Evolutionary conservation across 345 rosid species (phyloP), one percentile per base, ranked within the genome.

Genomic region (Camelina neglecta): DNA sequence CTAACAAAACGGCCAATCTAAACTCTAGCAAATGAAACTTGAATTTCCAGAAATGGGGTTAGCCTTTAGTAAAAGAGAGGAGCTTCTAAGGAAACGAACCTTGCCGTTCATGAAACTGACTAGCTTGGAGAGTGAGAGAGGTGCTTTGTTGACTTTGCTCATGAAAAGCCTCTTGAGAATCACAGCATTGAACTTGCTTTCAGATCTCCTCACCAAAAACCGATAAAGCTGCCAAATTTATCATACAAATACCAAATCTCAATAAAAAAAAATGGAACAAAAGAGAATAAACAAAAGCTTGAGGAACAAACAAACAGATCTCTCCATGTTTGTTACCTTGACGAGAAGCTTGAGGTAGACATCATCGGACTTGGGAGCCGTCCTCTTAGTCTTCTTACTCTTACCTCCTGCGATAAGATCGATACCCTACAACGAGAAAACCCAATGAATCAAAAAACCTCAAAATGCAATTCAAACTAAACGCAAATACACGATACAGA

Each of bases 321-420:
- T 11, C 4, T 69, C 21, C 5, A 23, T 56, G 39, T 11, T 24
- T 5, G n/a, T 23, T 26, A 94, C 96, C 97, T 94, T 94, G 74
- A 94, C 98, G 74, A 94, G 88, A 20, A 94, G 97, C 83, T 92
- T 94, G 50, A 94, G 98, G 78, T 92, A 94, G 72, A 94, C 83
- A 89, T 92, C 97, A 55, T 92, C 87, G 41, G 97, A 94, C 62
- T 90, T 92, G 15, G 97, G 96, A 0, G 93, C 95, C 0, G 90
- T 92, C 58, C 97, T 76, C 74, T 87, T 90, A 44, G 97, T 83
- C 87, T 90, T 92, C 88, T 92, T 94, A 71, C 91, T 85, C 93
- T 94, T 90, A 69, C 97, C 96, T 81, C 96, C 98, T 5, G 96
- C 96, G 68, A 85, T 76, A 79, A 94, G 77, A 85, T 94, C 96